Conservation (phyloP, 441 rosid species). For the Populus tomentosa region DNA sequence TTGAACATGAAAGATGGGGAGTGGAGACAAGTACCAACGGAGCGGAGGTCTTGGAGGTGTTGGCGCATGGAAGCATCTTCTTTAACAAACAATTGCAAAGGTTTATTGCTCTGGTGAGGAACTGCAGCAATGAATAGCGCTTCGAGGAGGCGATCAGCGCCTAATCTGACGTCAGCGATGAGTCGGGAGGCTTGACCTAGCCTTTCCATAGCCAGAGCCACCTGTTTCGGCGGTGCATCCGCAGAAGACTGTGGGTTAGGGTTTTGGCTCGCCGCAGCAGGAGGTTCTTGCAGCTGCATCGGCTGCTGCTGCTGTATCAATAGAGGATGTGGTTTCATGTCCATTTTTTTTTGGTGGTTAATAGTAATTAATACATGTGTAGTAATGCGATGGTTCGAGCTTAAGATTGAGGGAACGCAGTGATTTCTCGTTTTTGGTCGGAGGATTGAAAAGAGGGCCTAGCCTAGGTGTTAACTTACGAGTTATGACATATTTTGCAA, state of each 20-base stretch:
- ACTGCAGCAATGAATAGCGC: constrained; percentile 63
- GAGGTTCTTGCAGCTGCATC: constrained; percentile 11
- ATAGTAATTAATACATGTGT: neutral
- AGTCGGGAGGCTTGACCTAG: constrained; percentile 79
- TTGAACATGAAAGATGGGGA: neutral
- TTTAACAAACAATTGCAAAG: constrained; percentile 50
- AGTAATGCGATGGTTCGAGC: too few species aligned
- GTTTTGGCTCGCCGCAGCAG: constrained; percentile 3
- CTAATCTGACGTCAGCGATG: constrained; percentile 85
- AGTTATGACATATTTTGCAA: too few species aligned
- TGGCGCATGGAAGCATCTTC: constrained; percentile 90
- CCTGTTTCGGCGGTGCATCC: constrained; percentile 97
- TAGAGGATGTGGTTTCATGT: constrained; percentile 3
- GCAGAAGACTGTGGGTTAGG: constrained; percentile 20
- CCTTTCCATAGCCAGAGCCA: constrained; percentile 91
- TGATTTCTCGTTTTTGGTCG: neutral
- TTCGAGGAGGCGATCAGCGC: constrained; percentile 89
- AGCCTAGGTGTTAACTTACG: neutral
- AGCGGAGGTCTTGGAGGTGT: constrained; percentile 76
- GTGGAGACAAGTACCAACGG: constrained; percentile 42
- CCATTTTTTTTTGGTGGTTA: neutral
- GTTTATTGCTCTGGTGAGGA: constrained; percentile 65
- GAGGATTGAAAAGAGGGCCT: neutral
- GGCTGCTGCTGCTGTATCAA: constrained; percentile 6
- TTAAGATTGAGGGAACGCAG: too few species aligned